A percentile compares a stretch with the other conserved stretches of the same genome.
phyloP scores from a whole-genome alignment of 2,329 filamentous ascomycete species.

The Talaromyces albobiverticillius region DNA sequence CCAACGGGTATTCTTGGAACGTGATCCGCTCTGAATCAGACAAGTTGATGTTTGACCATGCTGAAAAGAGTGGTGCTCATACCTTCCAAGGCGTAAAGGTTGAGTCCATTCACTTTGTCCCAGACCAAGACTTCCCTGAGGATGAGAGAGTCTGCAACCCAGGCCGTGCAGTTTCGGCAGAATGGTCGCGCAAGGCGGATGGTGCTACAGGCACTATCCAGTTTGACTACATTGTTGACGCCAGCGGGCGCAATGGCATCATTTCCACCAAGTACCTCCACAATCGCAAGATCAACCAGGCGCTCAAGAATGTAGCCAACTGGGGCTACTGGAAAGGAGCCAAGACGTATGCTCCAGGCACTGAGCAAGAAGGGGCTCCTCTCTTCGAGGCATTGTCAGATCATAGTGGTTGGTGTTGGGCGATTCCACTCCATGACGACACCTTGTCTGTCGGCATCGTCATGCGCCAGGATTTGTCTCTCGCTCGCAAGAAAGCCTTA shows the following conservation, averaged over 20 bases:
- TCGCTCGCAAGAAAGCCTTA: constrained; percentile 13
- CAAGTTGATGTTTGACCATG: constrained; percentile 27
- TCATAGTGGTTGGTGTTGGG: constrained; percentile 51
- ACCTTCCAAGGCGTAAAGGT: not conserved
- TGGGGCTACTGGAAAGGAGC: constrained; percentile 48
- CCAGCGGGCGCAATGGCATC: constrained; percentile 44
- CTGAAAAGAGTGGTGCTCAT: constrained; percentile 22
- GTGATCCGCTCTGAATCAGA: constrained; percentile 29
- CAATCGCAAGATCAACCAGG: constrained; percentile 47
- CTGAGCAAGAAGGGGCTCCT: constrained; percentile 6
- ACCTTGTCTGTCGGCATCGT: constrained; percentile 20
- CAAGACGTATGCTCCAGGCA: constrained; percentile 14
- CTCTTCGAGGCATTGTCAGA: constrained; percentile 29
- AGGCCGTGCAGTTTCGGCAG: not conserved
- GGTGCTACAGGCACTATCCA: not conserved
- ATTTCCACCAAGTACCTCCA: constrained; percentile 51
- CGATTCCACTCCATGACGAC: constrained; percentile 50
- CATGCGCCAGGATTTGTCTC: constrained; percentile 7
- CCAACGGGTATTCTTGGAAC: constrained; percentile 25
- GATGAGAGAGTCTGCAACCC: not conserved
- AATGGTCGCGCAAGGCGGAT: not conserved
- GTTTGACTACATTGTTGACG: constrained; percentile 51
- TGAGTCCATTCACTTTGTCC: not conserved
- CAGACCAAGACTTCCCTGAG: not conserved
- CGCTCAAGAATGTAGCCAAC: constrained; percentile 48